Percentiles rank a stretch among this genome's conserved stretches.
Evolutionary conservation across 2,329 filamentous ascomycete genomes (phyloP).

Genomic region (Aspergillus niger): DNA sequence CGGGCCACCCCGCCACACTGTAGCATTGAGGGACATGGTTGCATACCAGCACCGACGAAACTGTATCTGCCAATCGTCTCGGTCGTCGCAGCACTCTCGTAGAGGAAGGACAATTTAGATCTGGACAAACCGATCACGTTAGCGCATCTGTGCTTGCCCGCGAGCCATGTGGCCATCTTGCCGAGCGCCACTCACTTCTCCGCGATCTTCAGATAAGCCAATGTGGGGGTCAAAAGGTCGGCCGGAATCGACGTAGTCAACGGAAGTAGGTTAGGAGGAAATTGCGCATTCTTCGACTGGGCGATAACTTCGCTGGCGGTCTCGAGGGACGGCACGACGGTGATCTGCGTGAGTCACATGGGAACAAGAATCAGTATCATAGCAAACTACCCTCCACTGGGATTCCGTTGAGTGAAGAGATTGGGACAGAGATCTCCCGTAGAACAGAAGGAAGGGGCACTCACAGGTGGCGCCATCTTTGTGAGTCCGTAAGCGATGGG

Average conservation of each 20-base stretch:
- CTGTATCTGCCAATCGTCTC: slow-evolving; percentile 94
- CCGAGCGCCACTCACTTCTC: slow-evolving; percentile 58
- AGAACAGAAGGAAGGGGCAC: slow-evolving; percentile 9
- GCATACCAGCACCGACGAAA: slow-evolving; percentile 78
- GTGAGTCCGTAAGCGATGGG: slow-evolving; percentile 1
- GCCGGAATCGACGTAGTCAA: slow-evolving; percentile 83
- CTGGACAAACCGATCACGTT: slow-evolving; percentile 24
- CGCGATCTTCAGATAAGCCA: slow-evolving; percentile 90
- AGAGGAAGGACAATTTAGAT: slow-evolving; percentile 85
- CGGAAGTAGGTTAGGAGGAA: slow-evolving; percentile 76
- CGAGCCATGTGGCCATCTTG: slow-evolving; percentile 5
- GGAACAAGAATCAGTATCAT: slow-evolving; percentile 12
- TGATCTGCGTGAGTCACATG: slow-evolving; percentile 41
- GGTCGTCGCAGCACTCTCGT: slow-evolving; percentile 88
- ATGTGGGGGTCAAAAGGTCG: slow-evolving; percentile 91
- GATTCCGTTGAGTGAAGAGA: neutral
- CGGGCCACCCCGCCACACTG: neutral
- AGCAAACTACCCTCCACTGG: neutral
- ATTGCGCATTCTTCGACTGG: slow-evolving; percentile 52
- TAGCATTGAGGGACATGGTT: neutral
- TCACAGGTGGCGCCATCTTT: slow-evolving; percentile 33
- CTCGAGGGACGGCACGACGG: slow-evolving; percentile 63
- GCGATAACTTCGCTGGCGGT: slow-evolving; percentile 60
- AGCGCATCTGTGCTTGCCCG: slow-evolving; percentile 14
- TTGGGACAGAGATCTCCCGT: neutral